These are phyloP conservation scores for Phytophthora macrochlamydospora DNA, from an alignment of 352 stramenopile species.

Conservation along the genomic window DNA sequence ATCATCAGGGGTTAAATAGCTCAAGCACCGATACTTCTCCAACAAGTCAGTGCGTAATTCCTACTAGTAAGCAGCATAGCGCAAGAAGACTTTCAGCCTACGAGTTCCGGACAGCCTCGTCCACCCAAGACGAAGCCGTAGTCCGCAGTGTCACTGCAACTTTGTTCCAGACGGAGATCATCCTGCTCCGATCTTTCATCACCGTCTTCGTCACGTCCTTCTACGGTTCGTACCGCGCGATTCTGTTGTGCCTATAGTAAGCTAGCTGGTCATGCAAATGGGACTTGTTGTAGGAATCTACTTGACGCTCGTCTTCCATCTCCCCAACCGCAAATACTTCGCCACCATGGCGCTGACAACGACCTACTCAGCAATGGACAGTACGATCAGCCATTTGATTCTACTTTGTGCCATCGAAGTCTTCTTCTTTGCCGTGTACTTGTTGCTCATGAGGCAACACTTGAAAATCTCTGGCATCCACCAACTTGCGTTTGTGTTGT, in stretches of 20 bases:
- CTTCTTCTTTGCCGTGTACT: slow-evolving; percentile 24
- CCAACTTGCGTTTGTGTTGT: slow-evolving; percentile 33
- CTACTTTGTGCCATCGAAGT: slow-evolving; percentile 21
- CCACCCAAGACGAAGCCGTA: slow-evolving; percentile 10
- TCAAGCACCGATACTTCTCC: no score
- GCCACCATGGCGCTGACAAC: slow-evolving; percentile 18
- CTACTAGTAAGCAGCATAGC: no score
- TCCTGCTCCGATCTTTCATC: slow-evolving; percentile 29
- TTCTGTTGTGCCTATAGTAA: neutral
- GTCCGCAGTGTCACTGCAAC: slow-evolving; percentile 8
- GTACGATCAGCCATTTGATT: slow-evolving; percentile 9
- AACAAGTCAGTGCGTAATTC: no score
- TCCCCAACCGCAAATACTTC: slow-evolving; percentile 25
- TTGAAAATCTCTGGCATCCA: slow-evolving; percentile 7
- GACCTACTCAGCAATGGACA: slow-evolving; percentile 1
- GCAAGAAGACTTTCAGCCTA: neutral
- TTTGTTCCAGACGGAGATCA: slow-evolving; percentile 28
- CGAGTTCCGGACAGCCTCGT: neutral
- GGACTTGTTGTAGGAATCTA: slow-evolving; percentile 16
- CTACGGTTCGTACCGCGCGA: slow-evolving; percentile 19
- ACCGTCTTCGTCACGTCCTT: slow-evolving; percentile 19
- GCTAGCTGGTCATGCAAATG: no score
- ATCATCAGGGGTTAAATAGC: no score
- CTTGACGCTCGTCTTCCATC: slow-evolving; percentile 16
- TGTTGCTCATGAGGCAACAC: slow-evolving; percentile 5